A percentile compares a stretch with the other conserved stretches of the same genome.
Conservation (phyloP, 2,329 filamentous ascomycete species). For the Arthrinium puccinioides region DNA sequence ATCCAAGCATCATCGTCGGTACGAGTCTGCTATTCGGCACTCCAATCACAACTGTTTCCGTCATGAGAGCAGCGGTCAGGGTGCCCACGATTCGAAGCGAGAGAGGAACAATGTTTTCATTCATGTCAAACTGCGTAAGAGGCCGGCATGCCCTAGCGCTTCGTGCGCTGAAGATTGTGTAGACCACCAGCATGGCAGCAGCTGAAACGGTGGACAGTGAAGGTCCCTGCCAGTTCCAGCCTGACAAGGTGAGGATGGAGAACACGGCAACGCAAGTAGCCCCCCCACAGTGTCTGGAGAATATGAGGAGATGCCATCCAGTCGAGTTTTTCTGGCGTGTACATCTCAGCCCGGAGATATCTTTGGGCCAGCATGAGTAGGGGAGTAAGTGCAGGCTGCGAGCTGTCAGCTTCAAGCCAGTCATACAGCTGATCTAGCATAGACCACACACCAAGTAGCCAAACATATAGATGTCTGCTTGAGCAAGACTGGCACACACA, state of each 20-base stretch:
- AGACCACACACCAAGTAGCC: background rate
- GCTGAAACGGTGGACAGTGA: constrained; percentile 20
- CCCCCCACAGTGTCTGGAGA: constrained; percentile 15
- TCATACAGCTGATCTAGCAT: background rate
- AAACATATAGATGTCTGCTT: background rate
- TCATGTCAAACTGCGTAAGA: too few relatives aligned
- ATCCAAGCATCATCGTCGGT: constrained; percentile 13
- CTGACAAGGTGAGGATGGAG: constrained; percentile 17
- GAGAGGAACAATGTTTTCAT: constrained; percentile 18
- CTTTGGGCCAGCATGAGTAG: constrained; percentile 19
- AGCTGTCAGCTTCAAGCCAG: background rate
- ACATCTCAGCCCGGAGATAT: constrained; percentile 8
- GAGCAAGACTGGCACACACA: background rate
- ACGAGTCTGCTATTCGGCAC: constrained; percentile 10
- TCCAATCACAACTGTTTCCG: constrained; percentile 16
- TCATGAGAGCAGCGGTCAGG: constrained; percentile 7
- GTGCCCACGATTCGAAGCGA: constrained; percentile 13
- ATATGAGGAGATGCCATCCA: constrained; percentile 7
- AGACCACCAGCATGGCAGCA: constrained; percentile 20
- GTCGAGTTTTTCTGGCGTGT: constrained; percentile 2
- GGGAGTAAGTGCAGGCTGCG: constrained; percentile 23
- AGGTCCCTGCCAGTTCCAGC: constrained; percentile 16
- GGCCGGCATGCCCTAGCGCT: too few relatives aligned
- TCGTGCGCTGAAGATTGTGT: constrained; percentile 19
- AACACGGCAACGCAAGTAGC: constrained; percentile 15